Percentiles rank a stretch among this genome's conserved stretches.
phyloP scores from a whole-genome alignment of 371 early-diverging fungal species.

The Mortierella sp. region DNA sequence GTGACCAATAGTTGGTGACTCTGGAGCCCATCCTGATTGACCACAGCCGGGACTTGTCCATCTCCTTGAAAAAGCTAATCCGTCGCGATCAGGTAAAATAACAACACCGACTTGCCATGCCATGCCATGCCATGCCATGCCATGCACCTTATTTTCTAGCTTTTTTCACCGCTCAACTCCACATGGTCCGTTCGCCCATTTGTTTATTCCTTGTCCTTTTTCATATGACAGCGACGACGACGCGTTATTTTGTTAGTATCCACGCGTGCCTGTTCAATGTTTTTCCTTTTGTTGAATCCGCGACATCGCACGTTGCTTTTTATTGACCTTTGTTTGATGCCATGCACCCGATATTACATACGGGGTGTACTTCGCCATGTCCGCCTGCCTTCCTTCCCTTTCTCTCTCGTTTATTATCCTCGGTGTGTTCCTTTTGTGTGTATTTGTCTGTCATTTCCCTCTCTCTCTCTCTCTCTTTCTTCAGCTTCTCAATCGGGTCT shows the following conservation, averaged over 20 bases:
- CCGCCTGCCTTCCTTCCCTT: not conserved
- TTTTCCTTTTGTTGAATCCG: not conserved
- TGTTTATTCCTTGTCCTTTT: not conserved
- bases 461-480: slow-evolving; percentile 19
- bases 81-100: slow-evolving; percentile 49
- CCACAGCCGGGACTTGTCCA: slow-evolving; percentile 42
- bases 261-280: not conserved
- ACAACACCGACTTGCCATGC: not conserved
- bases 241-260: not conserved
- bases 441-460: not conserved
- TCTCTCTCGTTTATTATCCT: not conserved
- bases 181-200: slow-evolving; percentile 3
- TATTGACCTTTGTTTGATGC: slow-evolving; percentile 1
- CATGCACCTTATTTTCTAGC: not conserved
- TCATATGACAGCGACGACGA: not conserved
- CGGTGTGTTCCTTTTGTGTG: not conserved
- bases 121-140: not conserved
- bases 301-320: not conserved
- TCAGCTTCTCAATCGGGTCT: slow-evolving; percentile 15
- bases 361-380: not conserved
- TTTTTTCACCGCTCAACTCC: not conserved
- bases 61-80: slow-evolving; percentile 47
- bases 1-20: slow-evolving; percentile 19
- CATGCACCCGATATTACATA: slow-evolving; percentile 6
- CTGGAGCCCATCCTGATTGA: slow-evolving; percentile 49